Conservation (phyloP, 208 protist genomes). For the Trichomonas tenax region DNA sequence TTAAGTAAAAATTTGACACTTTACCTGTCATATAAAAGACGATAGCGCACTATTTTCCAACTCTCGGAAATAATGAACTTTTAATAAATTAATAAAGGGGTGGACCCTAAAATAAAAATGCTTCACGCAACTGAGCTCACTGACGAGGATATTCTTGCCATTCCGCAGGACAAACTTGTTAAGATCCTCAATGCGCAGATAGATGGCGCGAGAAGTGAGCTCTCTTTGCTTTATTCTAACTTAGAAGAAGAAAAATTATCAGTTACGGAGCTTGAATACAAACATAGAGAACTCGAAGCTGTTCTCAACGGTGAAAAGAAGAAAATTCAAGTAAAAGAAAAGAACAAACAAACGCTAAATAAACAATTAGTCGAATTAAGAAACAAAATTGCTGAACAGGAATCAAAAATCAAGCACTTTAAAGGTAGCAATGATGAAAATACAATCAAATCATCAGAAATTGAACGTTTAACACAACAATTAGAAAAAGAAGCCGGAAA, state of each 20-base stretch:
- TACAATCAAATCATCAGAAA: not conserved
- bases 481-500: not conserved
- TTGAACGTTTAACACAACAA: not conserved
- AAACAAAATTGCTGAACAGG: not conserved
- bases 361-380: not conserved
- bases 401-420: not conserved
- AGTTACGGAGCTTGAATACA: not conserved
- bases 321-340: not conserved
- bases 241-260: constrained; percentile 9
- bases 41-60: too few relatives aligned
- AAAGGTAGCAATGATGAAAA: not conserved
- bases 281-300: not conserved
- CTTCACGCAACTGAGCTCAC: not conserved
- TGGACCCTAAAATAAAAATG: not conserved
- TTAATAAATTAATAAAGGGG: too few relatives aligned
- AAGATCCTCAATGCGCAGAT: not conserved
- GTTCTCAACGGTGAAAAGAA: not conserved
- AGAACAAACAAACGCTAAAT: not conserved
- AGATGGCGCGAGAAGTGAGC: not conserved
- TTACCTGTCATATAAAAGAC: too few relatives aligned
- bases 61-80: too few relatives aligned
- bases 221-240: not conserved
- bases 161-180: not conserved
- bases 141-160: not conserved
- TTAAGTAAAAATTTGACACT: too few relatives aligned